phyloP scores from a whole-genome alignment of 352 stramenopile genomes.

The Globisporangium cederbergense region DNA sequence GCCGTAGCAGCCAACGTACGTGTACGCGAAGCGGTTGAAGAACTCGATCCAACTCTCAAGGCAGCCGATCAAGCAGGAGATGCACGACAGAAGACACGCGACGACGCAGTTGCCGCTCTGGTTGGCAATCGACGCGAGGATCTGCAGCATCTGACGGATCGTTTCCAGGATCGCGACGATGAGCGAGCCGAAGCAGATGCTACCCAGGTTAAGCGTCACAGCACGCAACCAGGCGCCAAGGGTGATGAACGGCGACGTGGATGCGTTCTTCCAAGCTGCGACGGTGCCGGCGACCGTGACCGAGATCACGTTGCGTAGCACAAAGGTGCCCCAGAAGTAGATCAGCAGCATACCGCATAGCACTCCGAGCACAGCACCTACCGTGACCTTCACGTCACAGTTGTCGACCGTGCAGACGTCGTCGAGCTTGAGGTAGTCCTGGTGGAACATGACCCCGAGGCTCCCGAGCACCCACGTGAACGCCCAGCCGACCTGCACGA shows the following conservation, averaged over 20 bases:
- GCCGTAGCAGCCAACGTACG: slow-evolving; percentile 86
- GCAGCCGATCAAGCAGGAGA: slow-evolving; percentile 76
- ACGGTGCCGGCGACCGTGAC: slow-evolving; percentile 89
- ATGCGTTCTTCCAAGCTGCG: slow-evolving; percentile 86
- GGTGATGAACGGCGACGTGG: slow-evolving; percentile 69
- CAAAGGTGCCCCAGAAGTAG: slow-evolving; percentile 90
- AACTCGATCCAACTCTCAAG: slow-evolving; percentile 86
- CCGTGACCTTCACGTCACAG: slow-evolving; percentile 48
- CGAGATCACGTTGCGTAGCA: slow-evolving; percentile 88
- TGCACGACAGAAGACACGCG: slow-evolving; percentile 56
- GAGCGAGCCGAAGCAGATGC: slow-evolving; percentile 91
- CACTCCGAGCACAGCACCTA: slow-evolving; percentile 53
- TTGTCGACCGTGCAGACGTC: slow-evolving; percentile 39
- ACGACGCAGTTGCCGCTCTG: slow-evolving; percentile 76
- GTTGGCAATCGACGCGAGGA: slow-evolving; percentile 55
- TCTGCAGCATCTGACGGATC: slow-evolving; percentile 60
- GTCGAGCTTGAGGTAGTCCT: slow-evolving; percentile 61
- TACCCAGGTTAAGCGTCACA: slow-evolving; percentile 88
- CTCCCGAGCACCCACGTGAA: slow-evolving; percentile 83
- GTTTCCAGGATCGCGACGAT: slow-evolving; percentile 90
- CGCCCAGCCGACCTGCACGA: slow-evolving; percentile 84
- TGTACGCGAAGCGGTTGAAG: slow-evolving; percentile 89
- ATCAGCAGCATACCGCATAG: slow-evolving; percentile 89
- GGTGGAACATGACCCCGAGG: slow-evolving; percentile 79
- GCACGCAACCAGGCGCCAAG: slow-evolving; percentile 74